phyloP scores from a whole-genome alignment of 108 stramenopile species.

The Skeletonema grethae region DNA sequence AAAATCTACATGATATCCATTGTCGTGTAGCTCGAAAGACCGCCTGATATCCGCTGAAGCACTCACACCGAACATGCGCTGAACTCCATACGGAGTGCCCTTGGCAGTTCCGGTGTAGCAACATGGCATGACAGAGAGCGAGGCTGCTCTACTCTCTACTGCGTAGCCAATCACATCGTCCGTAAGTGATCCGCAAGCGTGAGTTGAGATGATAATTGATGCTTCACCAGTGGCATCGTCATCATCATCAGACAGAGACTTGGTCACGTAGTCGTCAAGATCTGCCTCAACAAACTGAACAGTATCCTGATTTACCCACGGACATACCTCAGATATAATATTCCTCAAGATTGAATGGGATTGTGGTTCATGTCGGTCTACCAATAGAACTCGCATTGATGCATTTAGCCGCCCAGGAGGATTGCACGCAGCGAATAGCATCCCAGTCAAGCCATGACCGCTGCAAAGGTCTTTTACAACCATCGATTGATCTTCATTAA shows the following conservation, averaged over 20 bases:
- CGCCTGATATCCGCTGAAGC: constrained; percentile 50
- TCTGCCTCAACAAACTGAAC: constrained; percentile 22
- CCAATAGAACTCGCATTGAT: constrained; percentile 19
- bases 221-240: neutral
- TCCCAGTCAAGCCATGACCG: constrained; percentile 60
- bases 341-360: constrained; percentile 51
- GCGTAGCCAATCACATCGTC: constrained; percentile 39
- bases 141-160: constrained; percentile 19
- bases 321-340: constrained; percentile 52
- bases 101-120: constrained; percentile 62
- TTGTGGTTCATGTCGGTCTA: constrained; percentile 48
- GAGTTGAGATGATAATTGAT: constrained; percentile 51
- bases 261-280: constrained; percentile 28
- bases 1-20: constrained; percentile 58
- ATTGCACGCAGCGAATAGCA: constrained; percentile 64
- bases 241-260: neutral
- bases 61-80: constrained; percentile 46
- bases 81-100: constrained; percentile 52
- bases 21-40: constrained; percentile 30
- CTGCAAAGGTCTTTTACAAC: constrained; percentile 51
- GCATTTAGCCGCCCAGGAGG: constrained; percentile 29
- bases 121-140: constrained; percentile 61
- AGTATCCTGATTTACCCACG: constrained; percentile 42
- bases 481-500: constrained; percentile 12
- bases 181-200: constrained; percentile 55